These are phyloP conservation scores for Aspergillus pseudonomiae DNA, from an alignment of 2,329 filamentous ascomycete genomes.

Conservation along the genomic window DNA sequence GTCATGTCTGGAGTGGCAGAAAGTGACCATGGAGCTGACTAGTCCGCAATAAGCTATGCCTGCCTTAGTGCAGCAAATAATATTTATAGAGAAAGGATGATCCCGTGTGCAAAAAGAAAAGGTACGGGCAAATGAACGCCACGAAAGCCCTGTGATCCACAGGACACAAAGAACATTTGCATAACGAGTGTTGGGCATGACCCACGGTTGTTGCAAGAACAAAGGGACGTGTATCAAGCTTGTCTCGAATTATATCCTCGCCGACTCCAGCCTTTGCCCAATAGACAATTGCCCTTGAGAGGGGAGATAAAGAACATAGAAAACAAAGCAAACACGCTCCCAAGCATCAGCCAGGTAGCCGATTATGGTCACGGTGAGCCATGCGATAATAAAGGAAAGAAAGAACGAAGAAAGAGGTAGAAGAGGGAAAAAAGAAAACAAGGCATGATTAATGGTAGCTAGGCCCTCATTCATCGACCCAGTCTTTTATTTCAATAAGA, in stretches of 20 bases:
- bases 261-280: neutral
- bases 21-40: neutral
- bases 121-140: neutral
- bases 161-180: neutral
- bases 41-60: neutral
- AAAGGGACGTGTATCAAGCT: neutral
- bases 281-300: neutral
- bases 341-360: neutral
- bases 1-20: neutral
- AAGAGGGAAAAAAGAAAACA: constrained; percentile 8
- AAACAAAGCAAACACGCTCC: no score
- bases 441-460: neutral
- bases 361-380: neutral
- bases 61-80: neutral
- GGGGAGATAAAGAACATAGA: neutral
- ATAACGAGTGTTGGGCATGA: neutral
- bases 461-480: neutral
- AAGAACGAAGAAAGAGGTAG: constrained; percentile 2
- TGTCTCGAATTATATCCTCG: neutral
- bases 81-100: neutral
- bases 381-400: neutral
- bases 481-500: neutral
- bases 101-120: neutral
- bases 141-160: neutral
- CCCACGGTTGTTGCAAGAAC: neutral